Evolutionary conservation across 331 rosid genomes (phyloP), one percentile per base, ranked within the genome.

Genomic region (Acacia pycnantha): DNA sequence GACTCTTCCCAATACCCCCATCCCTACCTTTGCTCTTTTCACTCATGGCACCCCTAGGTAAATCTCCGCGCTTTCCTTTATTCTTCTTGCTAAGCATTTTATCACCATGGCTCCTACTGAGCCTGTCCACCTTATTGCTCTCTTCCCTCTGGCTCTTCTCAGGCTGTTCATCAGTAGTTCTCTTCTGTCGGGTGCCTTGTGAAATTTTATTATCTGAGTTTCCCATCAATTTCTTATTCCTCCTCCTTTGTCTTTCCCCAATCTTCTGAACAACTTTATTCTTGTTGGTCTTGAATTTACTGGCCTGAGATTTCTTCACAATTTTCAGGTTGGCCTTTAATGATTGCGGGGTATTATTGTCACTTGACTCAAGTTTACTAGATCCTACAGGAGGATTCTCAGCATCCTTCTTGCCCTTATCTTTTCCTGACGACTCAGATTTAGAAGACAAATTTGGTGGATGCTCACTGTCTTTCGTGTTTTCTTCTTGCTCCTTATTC

Each of bases 261-360:
- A n/a, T 79, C 78, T 61, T 76, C 1, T 72, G 76, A 83, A 47
- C 70, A 70, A 13, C 66, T 48, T 47, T 66, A 70, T 41, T 82
- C 43, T 69, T 74, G 61, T 40, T 81, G 33, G 59, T 61, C 61
- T 81, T 85, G 65, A 64, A 73, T 37, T 77, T 79, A 56, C 70
- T 73, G 68, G 73, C 61, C 19, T 65, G 69, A 70, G 89, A 62
- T 77, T 85, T 89, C 86, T 89, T 91, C 33, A 73, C 27, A 8
- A 86, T 81, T 77, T 82, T 88, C 29, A 76, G 51, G 61, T 81
- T 89, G 26, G 84, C 90, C 85, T 86, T 87, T 80, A 88, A 75
- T 35, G 82, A 80, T 44, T 51, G 62, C 9, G 27, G 64, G 9
- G 77, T 73, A 18, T 50, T 73, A 44, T 73, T 73, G 40, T 71